Evolutionary conservation across 768 basidiomycete genomes (phyloP).

Genomic region (Amanita exitialis): DNA sequence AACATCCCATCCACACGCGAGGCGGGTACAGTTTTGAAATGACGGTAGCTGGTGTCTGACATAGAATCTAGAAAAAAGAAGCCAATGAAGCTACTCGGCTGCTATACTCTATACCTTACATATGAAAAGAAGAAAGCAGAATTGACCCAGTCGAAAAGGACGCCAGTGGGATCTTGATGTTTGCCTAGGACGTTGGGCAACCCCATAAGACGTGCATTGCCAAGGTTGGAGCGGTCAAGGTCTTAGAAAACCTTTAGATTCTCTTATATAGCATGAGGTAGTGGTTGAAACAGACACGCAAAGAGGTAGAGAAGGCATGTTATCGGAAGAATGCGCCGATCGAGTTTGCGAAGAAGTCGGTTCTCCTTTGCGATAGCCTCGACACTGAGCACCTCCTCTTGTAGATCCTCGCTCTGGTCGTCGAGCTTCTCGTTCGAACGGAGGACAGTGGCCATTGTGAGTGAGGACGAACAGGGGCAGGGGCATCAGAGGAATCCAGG

Average conservation of each 20-base stretch:
- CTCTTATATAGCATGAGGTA: background rate
- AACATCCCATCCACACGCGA: constrained; percentile 52
- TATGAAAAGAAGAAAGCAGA: constrained; percentile 76
- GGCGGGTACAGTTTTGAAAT: constrained; percentile 62
- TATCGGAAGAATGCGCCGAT: constrained; percentile 58
- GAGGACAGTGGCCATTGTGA: background rate
- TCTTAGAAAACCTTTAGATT: constrained; percentile 21
- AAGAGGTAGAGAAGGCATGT: constrained; percentile 68
- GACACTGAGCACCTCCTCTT: constrained; percentile 6
- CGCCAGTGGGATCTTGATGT: constrained; percentile 52
- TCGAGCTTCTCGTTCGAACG: constrained; percentile 22
- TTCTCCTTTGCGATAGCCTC: constrained; percentile 30
- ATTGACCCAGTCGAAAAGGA: constrained; percentile 70
- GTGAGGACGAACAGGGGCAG: background rate
- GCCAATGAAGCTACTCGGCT: background rate
- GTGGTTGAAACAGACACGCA: constrained; percentile 42
- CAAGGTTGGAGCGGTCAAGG: constrained; percentile 70
- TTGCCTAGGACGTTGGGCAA: constrained; percentile 49
- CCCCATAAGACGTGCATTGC: constrained; percentile 71
- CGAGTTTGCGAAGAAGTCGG: constrained; percentile 53
- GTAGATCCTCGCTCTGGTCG: constrained; percentile 8
- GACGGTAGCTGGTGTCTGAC: constrained; percentile 57
- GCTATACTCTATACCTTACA: constrained; percentile 25
- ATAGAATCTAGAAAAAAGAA: constrained; percentile 41
- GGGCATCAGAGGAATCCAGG: background rate